Conservation (phyloP, 208 protist genomes). For the Trypanosoma vivax region DNA sequence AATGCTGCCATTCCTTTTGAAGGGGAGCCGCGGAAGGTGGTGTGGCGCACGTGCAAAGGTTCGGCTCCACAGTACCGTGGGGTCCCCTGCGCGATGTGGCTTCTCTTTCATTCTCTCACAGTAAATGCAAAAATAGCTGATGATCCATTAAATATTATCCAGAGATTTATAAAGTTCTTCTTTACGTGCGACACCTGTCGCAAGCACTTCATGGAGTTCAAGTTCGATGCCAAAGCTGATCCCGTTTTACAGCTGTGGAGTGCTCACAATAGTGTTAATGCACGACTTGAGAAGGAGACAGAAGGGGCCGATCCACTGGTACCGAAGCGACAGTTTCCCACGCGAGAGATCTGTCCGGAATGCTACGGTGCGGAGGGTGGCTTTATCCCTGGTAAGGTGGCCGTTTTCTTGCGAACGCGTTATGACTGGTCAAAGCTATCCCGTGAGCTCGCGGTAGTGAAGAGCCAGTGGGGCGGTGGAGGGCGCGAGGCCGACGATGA, state of each 20-base stretch:
- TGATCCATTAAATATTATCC: slow-evolving; percentile 32
- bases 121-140: slow-evolving; percentile 10
- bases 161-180: slow-evolving; percentile 51
- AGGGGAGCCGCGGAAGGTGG: slow-evolving; percentile 29
- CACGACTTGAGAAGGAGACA: slow-evolving; percentile 21
- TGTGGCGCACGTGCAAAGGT: slow-evolving; percentile 54
- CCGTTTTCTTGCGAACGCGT: slow-evolving; percentile 6
- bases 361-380: slow-evolving; percentile 20
- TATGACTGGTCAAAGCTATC: slow-evolving; percentile 56
- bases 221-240: slow-evolving; percentile 19
- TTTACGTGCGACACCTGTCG: slow-evolving; percentile 57
- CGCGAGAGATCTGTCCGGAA: slow-evolving; percentile 14
- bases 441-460: too few species aligned
- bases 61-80: slow-evolving; percentile 51
- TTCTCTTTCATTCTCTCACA: slow-evolving; percentile 66
- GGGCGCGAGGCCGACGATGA: too few species aligned
- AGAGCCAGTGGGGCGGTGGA: too few species aligned
- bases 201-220: slow-evolving; percentile 44
- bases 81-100: slow-evolving; percentile 68
- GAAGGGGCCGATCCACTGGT: slow-evolving; percentile 42
- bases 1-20: slow-evolving; percentile 43
- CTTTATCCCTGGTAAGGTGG: slow-evolving; percentile 2
- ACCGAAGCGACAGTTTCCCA: slow-evolving; percentile 53
- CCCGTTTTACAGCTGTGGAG: slow-evolving; percentile 53
- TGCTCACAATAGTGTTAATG: slow-evolving; percentile 71